A percentile compares a stretch with the other conserved stretches of the same genome.
phyloP scores from a whole-genome alignment of 768 basidiomycete genomes.

The Auricularia auricula-judae region DNA sequence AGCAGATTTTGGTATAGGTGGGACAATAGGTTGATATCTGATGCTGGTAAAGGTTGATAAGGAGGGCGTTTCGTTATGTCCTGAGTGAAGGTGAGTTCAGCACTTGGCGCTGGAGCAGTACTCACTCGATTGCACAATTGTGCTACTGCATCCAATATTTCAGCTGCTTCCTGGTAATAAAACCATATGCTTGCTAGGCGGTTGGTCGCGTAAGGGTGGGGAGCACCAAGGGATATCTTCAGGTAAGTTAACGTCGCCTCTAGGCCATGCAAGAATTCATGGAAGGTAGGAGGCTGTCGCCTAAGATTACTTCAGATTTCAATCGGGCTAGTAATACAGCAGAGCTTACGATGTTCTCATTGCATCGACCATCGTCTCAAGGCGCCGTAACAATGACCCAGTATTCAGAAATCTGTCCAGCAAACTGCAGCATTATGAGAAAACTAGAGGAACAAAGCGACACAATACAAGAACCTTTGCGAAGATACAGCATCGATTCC shows the following conservation, averaged over 20 bases:
- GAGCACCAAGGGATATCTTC: not conserved
- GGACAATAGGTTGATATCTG: not conserved
- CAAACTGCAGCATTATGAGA: not conserved
- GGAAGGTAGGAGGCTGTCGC: not conserved
- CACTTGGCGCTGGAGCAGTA: not conserved
- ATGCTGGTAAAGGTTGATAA: not conserved
- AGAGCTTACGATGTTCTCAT: not conserved
- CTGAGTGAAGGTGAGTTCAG: not conserved
- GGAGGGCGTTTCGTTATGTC: not conserved
- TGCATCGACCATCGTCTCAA: not conserved
- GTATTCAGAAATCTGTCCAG: not conserved
- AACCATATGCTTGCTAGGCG: not conserved
- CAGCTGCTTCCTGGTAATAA: not conserved
- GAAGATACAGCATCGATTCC: not conserved
- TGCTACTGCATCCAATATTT: not conserved
- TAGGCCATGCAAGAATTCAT: not conserved
- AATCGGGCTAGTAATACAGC: not conserved
- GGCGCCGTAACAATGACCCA: not conserved
- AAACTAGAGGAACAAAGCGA: too few relatives aligned
- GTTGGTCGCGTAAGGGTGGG: not conserved
- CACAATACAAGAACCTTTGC: not conserved
- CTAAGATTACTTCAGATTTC: not conserved
- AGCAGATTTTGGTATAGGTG: not conserved
- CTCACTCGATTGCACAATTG: not conserved
- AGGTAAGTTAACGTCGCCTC: not conserved